Evolutionary conservation across 371 early-diverging fungal species (phyloP), one percentile per base, ranked within the genome.

Genomic region (Smittium culicis): DNA sequence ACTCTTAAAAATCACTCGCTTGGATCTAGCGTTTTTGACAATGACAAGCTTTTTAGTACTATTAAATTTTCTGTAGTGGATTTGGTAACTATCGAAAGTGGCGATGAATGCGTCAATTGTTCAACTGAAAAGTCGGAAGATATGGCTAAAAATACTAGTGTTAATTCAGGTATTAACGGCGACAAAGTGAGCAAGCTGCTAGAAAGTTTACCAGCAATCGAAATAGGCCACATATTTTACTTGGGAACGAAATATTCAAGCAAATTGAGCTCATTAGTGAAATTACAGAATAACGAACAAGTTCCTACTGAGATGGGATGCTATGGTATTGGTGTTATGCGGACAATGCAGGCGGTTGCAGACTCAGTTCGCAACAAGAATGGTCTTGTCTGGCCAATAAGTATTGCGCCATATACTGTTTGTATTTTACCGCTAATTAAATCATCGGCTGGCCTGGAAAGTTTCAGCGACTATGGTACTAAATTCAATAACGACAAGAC

Each of bases 211-310:
- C 80, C 83, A 17, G 92, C 91, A 0, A 91, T 93, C 58, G 95
- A 94, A 71, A 86, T 92, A 0, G 95, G 86, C 0, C 95, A 94
- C 67, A 90, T 92, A 0, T 94, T 94, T 71, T 83, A 88, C 66
- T 79, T 94, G n/a, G 94, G 93, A 17, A 90, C 88, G 24, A 86
- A 85, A 70, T 94, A 93, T 74, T 92, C 93, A 1, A 63, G 69
- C 17, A 78, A 81, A 0, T 71, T 94, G 54, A 78, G 80, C 24
- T 89, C 93, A 20, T 75, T 70, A 0, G 85, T 83, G 5, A 67
- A 66, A 28, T 63, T 71, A 30, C 67, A 71, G 0, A 73, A 69
- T 31, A 63, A 69, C 20, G 2, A 2, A 2, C 61, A 61, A 0
- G 68, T 73, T 1, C 83, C 84, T 29, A 84, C 88, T 35, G 85